Percentiles rank a stretch among this genome's conserved stretches.
phyloP scores from a whole-genome alignment of 192 early-diverging fungal species.

The Pilaira anomala region DNA sequence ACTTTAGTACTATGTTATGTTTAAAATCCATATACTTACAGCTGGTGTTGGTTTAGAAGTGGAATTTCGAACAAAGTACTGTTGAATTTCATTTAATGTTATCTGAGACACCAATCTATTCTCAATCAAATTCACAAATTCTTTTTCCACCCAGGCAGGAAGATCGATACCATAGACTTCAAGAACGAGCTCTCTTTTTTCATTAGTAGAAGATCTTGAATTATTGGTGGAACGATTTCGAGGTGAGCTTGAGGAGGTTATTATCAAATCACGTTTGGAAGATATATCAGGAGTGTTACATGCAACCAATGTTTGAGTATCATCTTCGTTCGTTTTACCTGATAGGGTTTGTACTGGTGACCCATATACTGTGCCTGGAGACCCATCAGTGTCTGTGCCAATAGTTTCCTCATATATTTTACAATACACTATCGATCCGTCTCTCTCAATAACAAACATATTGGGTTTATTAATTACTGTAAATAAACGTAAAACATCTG shows the following conservation, averaged over 20 bases:
- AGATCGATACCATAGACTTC: constrained; percentile 67
- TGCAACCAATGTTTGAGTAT: not conserved
- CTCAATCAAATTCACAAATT: constrained; percentile 64
- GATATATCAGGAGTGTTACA: not conserved
- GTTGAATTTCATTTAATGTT: constrained; percentile 57
- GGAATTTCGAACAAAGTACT: constrained; percentile 64
- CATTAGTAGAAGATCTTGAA: constrained; percentile 18
- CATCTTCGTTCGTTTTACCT: not conserved
- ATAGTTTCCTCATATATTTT: constrained; percentile 42
- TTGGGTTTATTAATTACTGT: constrained; percentile 67
- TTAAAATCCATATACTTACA: constrained; percentile 32
- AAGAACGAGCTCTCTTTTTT: constrained; percentile 52
- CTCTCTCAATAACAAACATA: constrained; percentile 66
- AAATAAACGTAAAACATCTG: constrained; percentile 52
- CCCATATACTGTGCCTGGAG: not conserved
- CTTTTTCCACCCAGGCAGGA: constrained; percentile 45
- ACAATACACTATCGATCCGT: constrained; percentile 53
- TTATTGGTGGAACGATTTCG: not conserved
- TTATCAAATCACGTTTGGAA: not conserved
- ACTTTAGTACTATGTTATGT: not conserved
- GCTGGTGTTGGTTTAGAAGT: constrained; percentile 59
- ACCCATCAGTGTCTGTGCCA: not conserved
- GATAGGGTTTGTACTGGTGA: not conserved
- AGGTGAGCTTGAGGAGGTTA: not conserved
- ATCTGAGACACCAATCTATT: constrained; percentile 56